Percentiles rank a stretch among this genome's conserved stretches.
Evolutionary conservation across 495 filamentous ascomycete species (phyloP).

Genomic region (Bacidia rubella): DNA sequence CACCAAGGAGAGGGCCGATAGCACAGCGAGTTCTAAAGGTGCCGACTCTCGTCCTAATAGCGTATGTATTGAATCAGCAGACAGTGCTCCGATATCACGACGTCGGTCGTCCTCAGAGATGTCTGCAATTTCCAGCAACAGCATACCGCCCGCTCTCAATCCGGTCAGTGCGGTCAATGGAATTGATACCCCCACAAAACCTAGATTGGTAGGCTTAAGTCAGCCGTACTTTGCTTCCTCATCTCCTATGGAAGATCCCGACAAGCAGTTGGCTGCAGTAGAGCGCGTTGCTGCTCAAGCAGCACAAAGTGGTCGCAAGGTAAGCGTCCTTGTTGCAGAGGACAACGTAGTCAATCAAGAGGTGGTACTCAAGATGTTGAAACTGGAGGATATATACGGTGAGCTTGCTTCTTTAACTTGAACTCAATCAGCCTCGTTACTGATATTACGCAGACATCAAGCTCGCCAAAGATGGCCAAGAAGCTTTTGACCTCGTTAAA

Average conservation of each 20-base stretch:
- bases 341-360: conserved; percentile 94
- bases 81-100: conserved; percentile 5
- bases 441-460: conserved; percentile 45
- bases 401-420: conserved; percentile 8
- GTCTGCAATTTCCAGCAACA: conserved; percentile 15
- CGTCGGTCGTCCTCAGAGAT: conserved; percentile 17
- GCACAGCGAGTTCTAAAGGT: conserved; percentile 27
- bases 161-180: conserved; percentile 11
- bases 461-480: conserved; percentile 75
- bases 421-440: not conserved
- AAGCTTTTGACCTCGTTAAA: conserved; percentile 76
- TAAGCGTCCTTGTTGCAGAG: conserved; percentile 82
- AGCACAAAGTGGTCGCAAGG: conserved; percentile 39
- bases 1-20: conserved; percentile 49
- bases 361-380: conserved; percentile 68
- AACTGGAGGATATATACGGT: conserved; percentile 53
- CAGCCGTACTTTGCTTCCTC: conserved; percentile 71
- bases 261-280: conserved; percentile 37
- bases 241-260: conserved; percentile 29
- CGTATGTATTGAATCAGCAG: conserved; percentile 13
- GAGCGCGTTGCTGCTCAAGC: conserved; percentile 33
- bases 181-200: conserved; percentile 31
- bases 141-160: conserved; percentile 3
- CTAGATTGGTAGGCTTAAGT: conserved; percentile 68
- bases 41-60: conserved; percentile 19